These are phyloP conservation scores for Barnettozyma siamensis DNA, from an alignment of 805 yeast genomes.

Conservation along the genomic window DNA sequence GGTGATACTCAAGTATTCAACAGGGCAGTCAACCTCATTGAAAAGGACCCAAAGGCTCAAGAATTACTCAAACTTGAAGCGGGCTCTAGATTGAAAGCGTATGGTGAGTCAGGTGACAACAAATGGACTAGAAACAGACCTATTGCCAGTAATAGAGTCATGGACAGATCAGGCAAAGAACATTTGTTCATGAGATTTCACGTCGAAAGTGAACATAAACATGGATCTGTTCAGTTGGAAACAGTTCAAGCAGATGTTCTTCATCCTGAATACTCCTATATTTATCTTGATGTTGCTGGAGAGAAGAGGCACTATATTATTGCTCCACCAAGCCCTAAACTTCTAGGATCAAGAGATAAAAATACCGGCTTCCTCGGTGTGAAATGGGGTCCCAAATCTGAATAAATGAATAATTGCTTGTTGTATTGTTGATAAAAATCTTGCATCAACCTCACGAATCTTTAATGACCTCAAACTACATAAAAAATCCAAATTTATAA, in stretches of 20 bases:
- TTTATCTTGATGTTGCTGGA: conserved; percentile 74
- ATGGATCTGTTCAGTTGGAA: conserved; percentile 74
- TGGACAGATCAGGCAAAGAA: conserved; percentile 73
- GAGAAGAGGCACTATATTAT: conserved; percentile 62
- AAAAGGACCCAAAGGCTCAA: conserved; percentile 58
- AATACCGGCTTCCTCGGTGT: conserved; percentile 69
- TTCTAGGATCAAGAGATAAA: conserved; percentile 31
- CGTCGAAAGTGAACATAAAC: conserved; percentile 62
- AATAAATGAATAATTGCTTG: no score
- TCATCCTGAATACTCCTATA: conserved; percentile 63
- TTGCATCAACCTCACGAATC: conserved; percentile 1
- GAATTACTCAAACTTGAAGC: conserved; percentile 40
- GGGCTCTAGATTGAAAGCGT: conserved; percentile 68
- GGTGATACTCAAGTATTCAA: conserved; percentile 91
- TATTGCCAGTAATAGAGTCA: conserved; percentile 56
- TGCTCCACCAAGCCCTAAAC: conserved; percentile 49
- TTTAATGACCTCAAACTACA: neutral
- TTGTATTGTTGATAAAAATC: no score
- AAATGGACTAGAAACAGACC: conserved; percentile 90
- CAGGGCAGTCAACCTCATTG: conserved; percentile 72
- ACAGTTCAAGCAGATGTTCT: conserved; percentile 62
- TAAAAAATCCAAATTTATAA: neutral
- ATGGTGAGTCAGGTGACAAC: conserved; percentile 67
- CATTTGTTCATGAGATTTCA: conserved; percentile 81
- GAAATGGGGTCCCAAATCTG: conserved; percentile 78